phyloP scores from a whole-genome alignment of 2,329 filamentous ascomycete genomes.

The Magnaporthiopsis poae region DNA sequence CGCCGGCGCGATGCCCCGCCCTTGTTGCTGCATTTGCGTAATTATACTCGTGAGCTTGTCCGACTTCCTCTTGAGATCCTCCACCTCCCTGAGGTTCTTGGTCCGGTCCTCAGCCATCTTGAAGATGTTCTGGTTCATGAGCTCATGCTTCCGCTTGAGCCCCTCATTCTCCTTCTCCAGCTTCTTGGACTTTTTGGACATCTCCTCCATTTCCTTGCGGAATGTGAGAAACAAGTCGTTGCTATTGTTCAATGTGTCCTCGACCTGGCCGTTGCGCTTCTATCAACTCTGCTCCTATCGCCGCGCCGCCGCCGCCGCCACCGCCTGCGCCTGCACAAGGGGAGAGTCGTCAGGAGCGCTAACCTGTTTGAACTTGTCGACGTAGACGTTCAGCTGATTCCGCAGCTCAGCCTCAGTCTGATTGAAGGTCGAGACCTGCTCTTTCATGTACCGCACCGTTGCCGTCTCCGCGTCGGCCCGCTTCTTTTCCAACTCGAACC shows the following conservation, averaged over 20 bases:
- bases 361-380: slow-evolving; percentile 99
- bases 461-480: slow-evolving; percentile 70
- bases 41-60: slow-evolving; percentile 90
- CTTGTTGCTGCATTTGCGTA: slow-evolving; percentile 91
- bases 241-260: slow-evolving; percentile 96
- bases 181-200: slow-evolving; percentile 97
- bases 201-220: slow-evolving; percentile 98
- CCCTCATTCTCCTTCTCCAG: slow-evolving; percentile 92
- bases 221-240: slow-evolving; percentile 96
- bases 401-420: slow-evolving; percentile 90
- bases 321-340: not conserved
- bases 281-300: slow-evolving; percentile 16
- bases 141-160: slow-evolving; percentile 83
- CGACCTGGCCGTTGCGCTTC: slow-evolving; percentile 58
- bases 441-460: slow-evolving; percentile 74
- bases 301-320: too few species aligned
- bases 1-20: slow-evolving; percentile 63
- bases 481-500: slow-evolving; percentile 83
- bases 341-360: slow-evolving; percentile 20
- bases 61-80: slow-evolving; percentile 73
- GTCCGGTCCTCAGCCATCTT: slow-evolving; percentile 93
- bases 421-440: slow-evolving; percentile 87
- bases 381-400: slow-evolving; percentile 94
- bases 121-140: slow-evolving; percentile 86
- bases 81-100: slow-evolving; percentile 63